Conservation (phyloP, 1,139 yeast species). For the Geotrichum siamense region DNA sequence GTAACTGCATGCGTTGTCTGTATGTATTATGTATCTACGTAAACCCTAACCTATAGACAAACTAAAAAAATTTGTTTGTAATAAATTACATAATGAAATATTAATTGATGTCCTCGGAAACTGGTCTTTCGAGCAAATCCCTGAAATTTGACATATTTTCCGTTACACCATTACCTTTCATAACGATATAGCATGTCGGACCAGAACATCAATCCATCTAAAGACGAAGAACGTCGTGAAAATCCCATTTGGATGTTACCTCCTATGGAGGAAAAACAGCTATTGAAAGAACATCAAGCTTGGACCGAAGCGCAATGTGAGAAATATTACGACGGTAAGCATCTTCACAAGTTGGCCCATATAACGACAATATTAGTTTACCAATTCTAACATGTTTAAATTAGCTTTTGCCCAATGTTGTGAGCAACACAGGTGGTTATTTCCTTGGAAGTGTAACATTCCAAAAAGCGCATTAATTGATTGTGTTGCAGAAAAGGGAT, state of each 20-base stretch:
- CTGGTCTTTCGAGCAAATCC: too few relatives aligned
- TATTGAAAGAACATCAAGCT: slow-evolving; percentile 70
- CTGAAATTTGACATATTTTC: too few relatives aligned
- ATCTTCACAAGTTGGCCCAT: not conserved
- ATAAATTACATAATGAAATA: too few relatives aligned
- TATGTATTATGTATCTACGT: too few relatives aligned
- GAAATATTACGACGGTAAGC: slow-evolving; percentile 37
- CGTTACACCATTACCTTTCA: too few relatives aligned
- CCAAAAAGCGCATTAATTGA: slow-evolving; percentile 60
- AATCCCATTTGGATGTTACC: slow-evolving; percentile 79
- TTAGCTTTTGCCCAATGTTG: slow-evolving; percentile 49
- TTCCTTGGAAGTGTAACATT: slow-evolving; percentile 49
- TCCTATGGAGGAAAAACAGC: slow-evolving; percentile 77
- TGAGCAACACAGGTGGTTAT: slow-evolving; percentile 45
- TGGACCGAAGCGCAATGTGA: slow-evolving; percentile 69
- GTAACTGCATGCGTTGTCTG: too few relatives aligned
- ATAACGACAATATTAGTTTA: not conserved
- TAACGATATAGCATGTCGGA: too few relatives aligned
- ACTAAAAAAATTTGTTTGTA: too few relatives aligned
- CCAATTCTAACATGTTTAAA: slow-evolving; percentile 1
- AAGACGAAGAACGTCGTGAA: too few relatives aligned
- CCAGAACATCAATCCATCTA: too few relatives aligned
- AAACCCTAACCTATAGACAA: too few relatives aligned
- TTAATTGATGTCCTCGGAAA: too few relatives aligned
- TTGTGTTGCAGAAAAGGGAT: slow-evolving; percentile 61